Percentiles rank a stretch among this genome's conserved stretches.
Evolutionary conservation across 1,139 yeast genomes (phyloP).

Genomic region (Arxiozyma telluris): DNA sequence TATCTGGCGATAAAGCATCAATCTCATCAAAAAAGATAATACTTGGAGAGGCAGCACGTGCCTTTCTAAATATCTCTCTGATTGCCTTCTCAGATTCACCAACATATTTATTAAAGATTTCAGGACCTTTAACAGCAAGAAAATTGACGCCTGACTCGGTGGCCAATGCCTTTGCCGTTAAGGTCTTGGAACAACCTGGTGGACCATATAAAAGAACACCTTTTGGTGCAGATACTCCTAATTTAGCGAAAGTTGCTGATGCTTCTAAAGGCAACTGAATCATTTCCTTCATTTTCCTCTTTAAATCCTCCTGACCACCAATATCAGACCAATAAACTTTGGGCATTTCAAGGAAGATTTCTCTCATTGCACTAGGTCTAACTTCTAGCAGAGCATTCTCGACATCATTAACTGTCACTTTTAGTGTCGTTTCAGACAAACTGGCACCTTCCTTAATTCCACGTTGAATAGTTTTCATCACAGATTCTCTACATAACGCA

Average conservation of each 20-base stretch:
- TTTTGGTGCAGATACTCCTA: conserved; percentile 86
- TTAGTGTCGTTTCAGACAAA: conserved; percentile 20
- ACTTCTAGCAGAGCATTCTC: conserved; percentile 63
- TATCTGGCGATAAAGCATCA: conserved; percentile 76
- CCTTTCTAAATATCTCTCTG: conserved; percentile 82
- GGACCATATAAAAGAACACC: conserved; percentile 90
- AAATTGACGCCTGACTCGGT: conserved; percentile 91
- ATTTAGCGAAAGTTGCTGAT: conserved; percentile 57
- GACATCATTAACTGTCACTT: conserved; percentile 44
- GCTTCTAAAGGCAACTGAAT: conserved; percentile 88
- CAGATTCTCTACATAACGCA: conserved; percentile 82
- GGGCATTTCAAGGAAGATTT: conserved; percentile 87
- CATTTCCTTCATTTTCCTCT: conserved; percentile 73
- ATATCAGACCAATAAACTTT: conserved; percentile 90
- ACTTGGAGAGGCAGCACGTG: conserved; percentile 87
- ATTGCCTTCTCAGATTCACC: conserved; percentile 90
- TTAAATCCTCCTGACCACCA: conserved; percentile 86
- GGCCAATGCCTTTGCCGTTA: conserved; percentile 90
- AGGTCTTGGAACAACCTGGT: conserved; percentile 92
- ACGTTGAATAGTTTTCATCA: conserved; percentile 68
- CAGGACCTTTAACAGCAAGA: conserved; percentile 93
- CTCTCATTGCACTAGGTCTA: conserved; percentile 95
- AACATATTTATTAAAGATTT: conserved; percentile 84
- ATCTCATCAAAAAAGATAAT: conserved; percentile 92
- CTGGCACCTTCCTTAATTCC: conserved; percentile 34